Base-by-base conservation (phyloP, 176 grass and related monocot genomes). In the Rhynchospora pubera region DNA sequence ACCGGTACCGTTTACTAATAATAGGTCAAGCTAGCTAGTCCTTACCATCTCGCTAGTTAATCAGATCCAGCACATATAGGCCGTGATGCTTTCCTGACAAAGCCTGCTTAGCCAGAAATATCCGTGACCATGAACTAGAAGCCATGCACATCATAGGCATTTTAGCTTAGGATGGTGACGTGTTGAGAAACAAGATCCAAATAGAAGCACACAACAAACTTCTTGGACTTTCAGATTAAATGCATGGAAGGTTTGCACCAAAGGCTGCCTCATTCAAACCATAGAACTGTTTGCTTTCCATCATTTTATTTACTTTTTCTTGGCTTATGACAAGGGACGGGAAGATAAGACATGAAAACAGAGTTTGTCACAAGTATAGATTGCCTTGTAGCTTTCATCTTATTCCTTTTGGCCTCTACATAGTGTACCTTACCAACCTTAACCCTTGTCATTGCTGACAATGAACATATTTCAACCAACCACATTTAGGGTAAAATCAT, bases 301-400 rank as follows among this genome's bases (percentile, higher is more conserved):
- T 78, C 75, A 10, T 78, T 13, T 78, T 78, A 78, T 58, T 60
- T 6, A 32, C 55, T 39, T 59, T 82, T 50, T 3, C 43, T 50
- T 65, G 16, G 79, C 39, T 46, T 53, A 45, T 66, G 42, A 82
- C 43, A 65, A 64, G 18, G 44, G 60, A 82, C 48, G 43, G 79
- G 43, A 61, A 30, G 79, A 65, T 82, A 30, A 65, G 79, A 65
- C 61, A 82, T 65, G 22, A 18, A 16, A 47, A 32, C 42, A 48
- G 30, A 12, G 52, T 66, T 66, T 82, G 62, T 82, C 79, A 82
- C 43, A 65, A 65, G 61, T 65, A 46, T 66, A 82, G 56, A 63
- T 82, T 64, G 79, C 79, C 61, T 64, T 82, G 79, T 82, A 82
- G 56, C 57, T 64, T 64, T 82, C 79, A 82, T 65, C 59, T 63